Evolutionary conservation across 805 yeast species (phyloP).

Genomic region (Metschnikowia lachancei): DNA sequence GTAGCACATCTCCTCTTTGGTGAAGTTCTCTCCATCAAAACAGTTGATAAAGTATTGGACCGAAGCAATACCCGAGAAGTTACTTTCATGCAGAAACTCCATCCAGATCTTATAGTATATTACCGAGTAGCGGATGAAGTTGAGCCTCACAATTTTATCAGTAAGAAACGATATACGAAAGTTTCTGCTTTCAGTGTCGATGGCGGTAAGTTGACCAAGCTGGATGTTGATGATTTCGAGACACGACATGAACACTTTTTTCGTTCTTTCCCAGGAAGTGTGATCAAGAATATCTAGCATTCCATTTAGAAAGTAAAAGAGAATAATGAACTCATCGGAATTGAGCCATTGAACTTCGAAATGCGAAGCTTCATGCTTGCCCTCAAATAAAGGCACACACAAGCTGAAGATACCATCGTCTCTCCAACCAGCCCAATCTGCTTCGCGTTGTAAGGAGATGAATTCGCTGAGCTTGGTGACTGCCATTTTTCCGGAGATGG

Average conservation of each 20-base stretch:
- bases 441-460: slow-evolving; percentile 20
- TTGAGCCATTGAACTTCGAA: slow-evolving; percentile 42
- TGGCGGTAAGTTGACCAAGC: slow-evolving; percentile 9
- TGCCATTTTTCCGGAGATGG: slow-evolving; percentile 21
- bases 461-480: slow-evolving; percentile 21
- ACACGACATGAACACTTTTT: slow-evolving; percentile 38
- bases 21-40: slow-evolving; percentile 36
- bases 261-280: slow-evolving; percentile 33
- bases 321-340: slow-evolving; percentile 41
- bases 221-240: slow-evolving; percentile 15
- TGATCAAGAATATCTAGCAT: slow-evolving; percentile 36
- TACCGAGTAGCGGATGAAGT: slow-evolving; percentile 24
- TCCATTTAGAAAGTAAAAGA: slow-evolving; percentile 44
- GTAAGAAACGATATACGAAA: slow-evolving; percentile 12
- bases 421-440: slow-evolving; percentile 28
- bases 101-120: slow-evolving; percentile 38
- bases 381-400: slow-evolving; percentile 3
- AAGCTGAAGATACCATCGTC: slow-evolving; percentile 25
- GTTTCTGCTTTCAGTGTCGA: neutral
- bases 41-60: slow-evolving; percentile 34
- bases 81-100: slow-evolving; percentile 29
- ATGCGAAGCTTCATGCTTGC: neutral
- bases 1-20: slow-evolving; percentile 38
- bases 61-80: slow-evolving; percentile 22
- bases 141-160: slow-evolving; percentile 24